Conservation (phyloP, 345 rosid species). For the Citrus australasica region DNA sequence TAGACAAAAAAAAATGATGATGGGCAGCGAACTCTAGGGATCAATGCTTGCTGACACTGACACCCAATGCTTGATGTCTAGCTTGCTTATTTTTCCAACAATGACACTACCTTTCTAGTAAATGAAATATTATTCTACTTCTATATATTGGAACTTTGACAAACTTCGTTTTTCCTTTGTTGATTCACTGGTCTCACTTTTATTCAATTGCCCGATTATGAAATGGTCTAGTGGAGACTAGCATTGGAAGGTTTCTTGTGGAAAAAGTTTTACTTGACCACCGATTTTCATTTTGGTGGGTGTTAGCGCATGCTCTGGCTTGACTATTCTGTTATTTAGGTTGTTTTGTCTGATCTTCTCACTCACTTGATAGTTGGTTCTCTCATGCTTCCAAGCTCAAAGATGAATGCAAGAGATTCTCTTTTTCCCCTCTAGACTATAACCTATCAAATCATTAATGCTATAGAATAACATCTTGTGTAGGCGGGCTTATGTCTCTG, state of each 20-base stretch:
- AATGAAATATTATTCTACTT: not conserved
- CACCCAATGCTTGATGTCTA: not conserved
- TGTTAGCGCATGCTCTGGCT: not conserved
- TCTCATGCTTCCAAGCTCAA: not conserved
- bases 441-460: not conserved
- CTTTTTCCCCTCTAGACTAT: not conserved
- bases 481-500: not conserved
- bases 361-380: not conserved
- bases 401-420: not conserved
- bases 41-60: too few relatives aligned
- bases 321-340: not conserved
- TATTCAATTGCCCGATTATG: not conserved
- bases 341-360: not conserved
- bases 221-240: not conserved
- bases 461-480: not conserved
- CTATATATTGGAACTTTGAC: not conserved
- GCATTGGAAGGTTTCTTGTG: not conserved
- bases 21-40: too few relatives aligned
- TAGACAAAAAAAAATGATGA: too few relatives aligned
- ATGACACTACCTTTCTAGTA: not conserved
- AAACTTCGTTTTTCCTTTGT: too few relatives aligned
- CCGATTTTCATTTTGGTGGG: not conserved
- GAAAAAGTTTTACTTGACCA: not conserved
- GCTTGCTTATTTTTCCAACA: not conserved
- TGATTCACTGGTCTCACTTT: not conserved